phyloP scores from a whole-genome alignment of 1,284 basidiomycete genomes.

The Ustanciosporium gigantosporum region DNA sequence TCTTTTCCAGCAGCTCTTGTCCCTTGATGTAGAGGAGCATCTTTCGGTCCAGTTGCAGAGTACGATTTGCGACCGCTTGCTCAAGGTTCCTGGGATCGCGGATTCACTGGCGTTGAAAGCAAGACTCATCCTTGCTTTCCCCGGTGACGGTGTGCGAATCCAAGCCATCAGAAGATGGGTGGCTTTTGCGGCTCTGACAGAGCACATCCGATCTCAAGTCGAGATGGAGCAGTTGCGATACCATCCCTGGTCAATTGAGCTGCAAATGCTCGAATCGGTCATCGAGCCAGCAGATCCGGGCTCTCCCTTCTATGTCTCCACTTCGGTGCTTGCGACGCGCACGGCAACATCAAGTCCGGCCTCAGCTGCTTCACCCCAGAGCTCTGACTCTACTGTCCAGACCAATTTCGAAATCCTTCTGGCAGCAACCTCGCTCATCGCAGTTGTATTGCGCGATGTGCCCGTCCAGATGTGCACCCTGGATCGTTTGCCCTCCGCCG shows the following conservation, averaged over 20 bases:
- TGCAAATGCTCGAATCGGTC: constrained; percentile 5
- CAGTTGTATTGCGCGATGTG: constrained; percentile 4
- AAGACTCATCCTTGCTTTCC: constrained; percentile 8
- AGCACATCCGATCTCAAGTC: too few species aligned
- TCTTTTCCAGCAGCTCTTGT: constrained; percentile 5
- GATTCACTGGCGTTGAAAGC: constrained; percentile 8
- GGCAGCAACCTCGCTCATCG: constrained; percentile 8
- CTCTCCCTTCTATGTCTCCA: constrained; percentile 27
- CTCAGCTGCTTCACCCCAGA: too few species aligned
- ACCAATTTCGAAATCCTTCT: constrained; percentile 5
- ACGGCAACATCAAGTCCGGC: too few species aligned
- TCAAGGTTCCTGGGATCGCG: too few species aligned
- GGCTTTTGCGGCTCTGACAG: constrained; percentile 16
- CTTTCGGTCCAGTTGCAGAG: too few species aligned
- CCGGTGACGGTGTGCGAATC: constrained; percentile 3
- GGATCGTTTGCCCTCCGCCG: background rate
- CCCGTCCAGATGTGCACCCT: constrained; percentile 6
- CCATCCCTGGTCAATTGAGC: too few species aligned
- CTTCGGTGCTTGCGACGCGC: too few species aligned
- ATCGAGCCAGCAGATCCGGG: constrained; percentile 4
- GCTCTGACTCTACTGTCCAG: too few species aligned
- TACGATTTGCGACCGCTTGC: too few species aligned
- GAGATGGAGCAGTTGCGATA: too few species aligned
- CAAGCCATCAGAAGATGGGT: constrained; percentile 12
- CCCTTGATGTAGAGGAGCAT: background rate